A percentile compares a stretch with the other conserved stretches of the same genome.
Evolutionary conservation across 805 yeast genomes (phyloP).

Genomic region (Candida jianshihensis): DNA sequence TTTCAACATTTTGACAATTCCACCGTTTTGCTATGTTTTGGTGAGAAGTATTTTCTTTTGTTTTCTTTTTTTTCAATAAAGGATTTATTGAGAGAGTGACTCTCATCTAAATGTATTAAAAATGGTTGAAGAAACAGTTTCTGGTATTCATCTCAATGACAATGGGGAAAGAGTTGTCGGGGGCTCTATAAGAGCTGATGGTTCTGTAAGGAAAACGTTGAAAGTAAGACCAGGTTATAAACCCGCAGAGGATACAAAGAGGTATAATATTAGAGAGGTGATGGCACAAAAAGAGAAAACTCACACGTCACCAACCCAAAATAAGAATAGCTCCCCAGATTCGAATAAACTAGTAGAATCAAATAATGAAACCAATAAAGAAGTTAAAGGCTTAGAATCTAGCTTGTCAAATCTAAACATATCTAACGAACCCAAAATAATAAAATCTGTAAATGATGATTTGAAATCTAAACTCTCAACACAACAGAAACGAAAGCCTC

Average conservation of each 20-base stretch:
- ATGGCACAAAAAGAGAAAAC: slow-evolving; percentile 1
- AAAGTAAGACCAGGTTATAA: slow-evolving; percentile 20
- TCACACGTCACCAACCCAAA: background rate
- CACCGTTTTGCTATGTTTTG: too few species aligned
- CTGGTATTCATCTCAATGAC: slow-evolving; percentile 3
- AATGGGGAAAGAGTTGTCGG: slow-evolving; percentile 14
- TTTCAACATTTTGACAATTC: too few species aligned
- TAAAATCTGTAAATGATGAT: too few species aligned
- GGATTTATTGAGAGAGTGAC: too few species aligned
- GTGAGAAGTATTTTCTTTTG: too few species aligned
- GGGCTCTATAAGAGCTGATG: slow-evolving; percentile 21
- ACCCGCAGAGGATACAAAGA: slow-evolving; percentile 16
- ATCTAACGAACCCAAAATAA: too few species aligned
- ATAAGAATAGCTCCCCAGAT: background rate
- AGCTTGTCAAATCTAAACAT: background rate
- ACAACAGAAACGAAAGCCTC: slow-evolving; percentile 6
- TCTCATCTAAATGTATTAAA: too few species aligned
- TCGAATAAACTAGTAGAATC: background rate
- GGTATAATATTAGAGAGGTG: slow-evolving; percentile 11
- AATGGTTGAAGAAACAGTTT: background rate
- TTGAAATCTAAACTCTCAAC: too few species aligned
- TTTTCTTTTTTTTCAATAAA: too few species aligned
- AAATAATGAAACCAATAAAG: background rate
- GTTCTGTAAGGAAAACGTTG: slow-evolving; percentile 16
- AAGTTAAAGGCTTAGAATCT: background rate